Conservation (phyloP, 1,284 basidiomycete genomes). For the Veloporphyrellus conicus region DNA sequence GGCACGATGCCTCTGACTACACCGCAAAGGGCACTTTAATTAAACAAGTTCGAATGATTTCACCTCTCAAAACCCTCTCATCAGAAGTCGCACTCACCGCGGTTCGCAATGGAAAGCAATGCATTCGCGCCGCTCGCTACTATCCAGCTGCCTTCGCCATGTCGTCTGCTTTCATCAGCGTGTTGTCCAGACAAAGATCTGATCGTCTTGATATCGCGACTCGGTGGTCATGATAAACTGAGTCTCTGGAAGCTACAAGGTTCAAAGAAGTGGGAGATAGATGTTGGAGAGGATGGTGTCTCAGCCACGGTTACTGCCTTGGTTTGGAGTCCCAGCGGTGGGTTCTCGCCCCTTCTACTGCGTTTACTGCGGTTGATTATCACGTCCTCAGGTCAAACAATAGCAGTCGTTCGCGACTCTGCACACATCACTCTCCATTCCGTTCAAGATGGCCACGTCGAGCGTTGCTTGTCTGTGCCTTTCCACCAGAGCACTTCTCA, state of each 20-base stretch:
- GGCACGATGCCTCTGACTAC: conserved; percentile 18
- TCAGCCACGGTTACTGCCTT: conserved; percentile 53
- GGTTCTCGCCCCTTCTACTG: conserved; percentile 15
- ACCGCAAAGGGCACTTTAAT: conserved; percentile 24
- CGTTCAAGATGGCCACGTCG: conserved; percentile 64
- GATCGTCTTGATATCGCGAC: conserved; percentile 58
- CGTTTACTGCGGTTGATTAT: conserved; percentile 8
- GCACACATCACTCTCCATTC: conserved; percentile 67
- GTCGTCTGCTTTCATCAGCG: conserved; percentile 55
- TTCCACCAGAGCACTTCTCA: conserved; percentile 11
- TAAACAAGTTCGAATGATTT: conserved; percentile 24
- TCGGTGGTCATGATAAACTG: conserved; percentile 62
- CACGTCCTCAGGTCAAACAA: conserved; percentile 53
- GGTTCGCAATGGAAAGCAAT: conserved; percentile 39
- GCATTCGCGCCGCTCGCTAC: conserved; percentile 57
- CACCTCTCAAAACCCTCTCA: conserved; percentile 10
- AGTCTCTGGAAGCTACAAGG: conserved; percentile 78
- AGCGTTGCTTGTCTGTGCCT: conserved; percentile 43
- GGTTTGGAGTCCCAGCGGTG: conserved; percentile 79
- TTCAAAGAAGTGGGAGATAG: conserved; percentile 73
- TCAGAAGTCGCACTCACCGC: neutral
- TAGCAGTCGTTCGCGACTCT: conserved; percentile 69
- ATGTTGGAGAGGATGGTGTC: conserved; percentile 46
- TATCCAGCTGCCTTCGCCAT: conserved; percentile 51
- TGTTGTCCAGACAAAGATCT: conserved; percentile 85